Evolutionary conservation across 2,329 filamentous ascomycete genomes (phyloP).

Genomic region (Talaromyces amestolkiae): DNA sequence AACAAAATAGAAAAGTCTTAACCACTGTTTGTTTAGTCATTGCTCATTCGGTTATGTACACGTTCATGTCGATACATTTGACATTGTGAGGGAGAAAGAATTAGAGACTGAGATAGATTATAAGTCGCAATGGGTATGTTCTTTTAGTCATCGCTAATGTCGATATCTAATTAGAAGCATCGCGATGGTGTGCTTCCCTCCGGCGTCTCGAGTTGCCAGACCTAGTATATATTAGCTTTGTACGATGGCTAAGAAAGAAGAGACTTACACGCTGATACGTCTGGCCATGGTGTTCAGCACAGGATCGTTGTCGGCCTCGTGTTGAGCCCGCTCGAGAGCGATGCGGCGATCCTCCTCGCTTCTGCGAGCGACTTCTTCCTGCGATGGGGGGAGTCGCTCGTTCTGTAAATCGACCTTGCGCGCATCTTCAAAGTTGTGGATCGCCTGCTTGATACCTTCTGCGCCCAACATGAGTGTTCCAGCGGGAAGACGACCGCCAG

Average conservation of each 20-base stretch:
- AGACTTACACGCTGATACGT: conserved; percentile 89
- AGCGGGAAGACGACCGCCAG: conserved; percentile 85
- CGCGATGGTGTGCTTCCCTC: conserved; percentile 17
- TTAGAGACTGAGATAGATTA: conserved; percentile 4
- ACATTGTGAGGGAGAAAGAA: conserved; percentile 9
- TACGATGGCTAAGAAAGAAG: background rate
- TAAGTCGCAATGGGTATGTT: conserved; percentile 11
- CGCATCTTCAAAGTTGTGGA: conserved; percentile 94
- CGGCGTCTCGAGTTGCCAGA: conserved; percentile 20
- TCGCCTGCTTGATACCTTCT: conserved; percentile 97
- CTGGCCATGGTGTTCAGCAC: conserved; percentile 82
- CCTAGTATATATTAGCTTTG: conserved; percentile 15
- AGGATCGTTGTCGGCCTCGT: conserved; percentile 88
- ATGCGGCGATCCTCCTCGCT: conserved; percentile 76
- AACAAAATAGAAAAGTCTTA: conserved; percentile 6
- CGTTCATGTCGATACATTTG: conserved; percentile 15
- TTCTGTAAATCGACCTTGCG: conserved; percentile 97
- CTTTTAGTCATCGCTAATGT: conserved; percentile 4
- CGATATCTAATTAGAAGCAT: conserved; percentile 11
- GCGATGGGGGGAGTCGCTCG: conserved; percentile 85
- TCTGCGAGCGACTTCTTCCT: conserved; percentile 84
- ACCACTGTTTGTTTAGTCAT: conserved; percentile 4
- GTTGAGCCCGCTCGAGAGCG: conserved; percentile 79
- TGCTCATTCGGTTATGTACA: conserved; percentile 19
- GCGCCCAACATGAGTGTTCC: conserved; percentile 97